Percentiles rank a stretch among this genome's conserved stretches.
Evolutionary conservation across 2,329 filamentous ascomycete species (phyloP).

Genomic region (Hortaea werneckii): DNA sequence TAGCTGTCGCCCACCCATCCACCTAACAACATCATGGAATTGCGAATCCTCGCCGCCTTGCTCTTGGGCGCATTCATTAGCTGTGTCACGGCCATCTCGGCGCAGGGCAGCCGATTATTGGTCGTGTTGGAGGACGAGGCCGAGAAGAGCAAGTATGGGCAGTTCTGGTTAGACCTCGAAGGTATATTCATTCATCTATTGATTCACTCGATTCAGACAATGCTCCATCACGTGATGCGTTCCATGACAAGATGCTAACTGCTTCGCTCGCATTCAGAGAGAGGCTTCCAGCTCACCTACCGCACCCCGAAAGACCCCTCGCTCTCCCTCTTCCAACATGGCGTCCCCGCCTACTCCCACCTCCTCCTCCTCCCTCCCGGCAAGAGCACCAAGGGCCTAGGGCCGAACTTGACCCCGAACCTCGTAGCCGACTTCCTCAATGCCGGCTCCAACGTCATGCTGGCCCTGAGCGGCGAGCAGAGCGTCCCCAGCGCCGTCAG

Average conservation of each 20-base stretch:
- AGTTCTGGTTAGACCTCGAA: slow-evolving; percentile 64
- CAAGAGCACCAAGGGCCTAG: slow-evolving; percentile 83
- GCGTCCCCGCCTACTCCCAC: slow-evolving; percentile 85
- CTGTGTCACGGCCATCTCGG: slow-evolving; percentile 66
- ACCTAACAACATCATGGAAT: slow-evolving; percentile 19
- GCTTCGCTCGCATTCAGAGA: slow-evolving; percentile 42
- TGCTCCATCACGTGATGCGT: not conserved
- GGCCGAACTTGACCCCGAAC: slow-evolving; percentile 77
- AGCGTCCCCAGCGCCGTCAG: slow-evolving; percentile 63
- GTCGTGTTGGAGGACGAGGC: slow-evolving; percentile 74
- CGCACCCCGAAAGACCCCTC: slow-evolving; percentile 73
- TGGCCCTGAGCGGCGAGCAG: slow-evolving; percentile 66
- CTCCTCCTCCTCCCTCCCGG: slow-evolving; percentile 66
- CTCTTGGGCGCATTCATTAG: slow-evolving; percentile 57
- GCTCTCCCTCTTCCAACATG: slow-evolving; percentile 71
- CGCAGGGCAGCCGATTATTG: slow-evolving; percentile 67
- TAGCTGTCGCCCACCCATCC: not conserved
- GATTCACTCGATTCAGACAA: not conserved
- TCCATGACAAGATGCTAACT: not conserved
- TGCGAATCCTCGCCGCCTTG: slow-evolving; percentile 30
- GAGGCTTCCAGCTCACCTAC: slow-evolving; percentile 72
- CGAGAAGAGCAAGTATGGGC: slow-evolving; percentile 74
- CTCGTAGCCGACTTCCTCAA: slow-evolving; percentile 85
- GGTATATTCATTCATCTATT: slow-evolving; percentile 37
- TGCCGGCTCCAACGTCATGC: slow-evolving; percentile 78